Evolutionary conservation across 164 flowering plant genomes (phyloP), one percentile per base, ranked within the genome.

Genomic region (Protea cynaroides): DNA sequence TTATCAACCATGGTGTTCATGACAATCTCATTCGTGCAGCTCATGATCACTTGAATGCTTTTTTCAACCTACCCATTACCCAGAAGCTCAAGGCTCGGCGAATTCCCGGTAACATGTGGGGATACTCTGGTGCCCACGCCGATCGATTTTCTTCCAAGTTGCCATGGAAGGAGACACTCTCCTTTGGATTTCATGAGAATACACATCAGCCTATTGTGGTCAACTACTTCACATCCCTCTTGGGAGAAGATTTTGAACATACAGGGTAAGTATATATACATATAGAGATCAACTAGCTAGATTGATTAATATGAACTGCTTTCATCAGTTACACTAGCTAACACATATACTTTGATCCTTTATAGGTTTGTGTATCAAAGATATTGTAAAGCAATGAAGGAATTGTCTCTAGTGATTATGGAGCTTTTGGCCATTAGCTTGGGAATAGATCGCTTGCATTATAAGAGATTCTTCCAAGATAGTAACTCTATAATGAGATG

Each of bases 101-200:
- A 58, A 62, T 57, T 10, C 64, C 67, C 0, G 82, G 78, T 0
- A 12, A 24, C 18, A 4, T 59, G 18, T 74, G 69, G 60, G 86
- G 84, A 0, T 84, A 70, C 55, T 72, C 86, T 0, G 65, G 73
- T 6, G 78, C 74, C 25, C 81, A 77, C 56, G 61, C 80, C 10
- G 73, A 77, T 37, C 68, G 86, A 0, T 84, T 64, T 21, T 61
- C 81, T 0, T 62, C 77, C 0, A 84, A 70, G 14, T 49, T 84
- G 56, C 84, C 85, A 2, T 84, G 88, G 83, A 82, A 81, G 67
- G 83, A 81, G 65, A 79, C 79, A 0, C 44, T 81, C 13, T 71
- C 84, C 17, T 75, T 81, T 25, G 54, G 59, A 3, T 75, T 59
- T 43, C 25, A 61, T 36, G 62, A 66, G 2, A 43, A 59, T n/a